These are phyloP conservation scores for Triangularia setosa DNA, from an alignment of 2,329 filamentous ascomycete genomes.

Conservation along the genomic window DNA sequence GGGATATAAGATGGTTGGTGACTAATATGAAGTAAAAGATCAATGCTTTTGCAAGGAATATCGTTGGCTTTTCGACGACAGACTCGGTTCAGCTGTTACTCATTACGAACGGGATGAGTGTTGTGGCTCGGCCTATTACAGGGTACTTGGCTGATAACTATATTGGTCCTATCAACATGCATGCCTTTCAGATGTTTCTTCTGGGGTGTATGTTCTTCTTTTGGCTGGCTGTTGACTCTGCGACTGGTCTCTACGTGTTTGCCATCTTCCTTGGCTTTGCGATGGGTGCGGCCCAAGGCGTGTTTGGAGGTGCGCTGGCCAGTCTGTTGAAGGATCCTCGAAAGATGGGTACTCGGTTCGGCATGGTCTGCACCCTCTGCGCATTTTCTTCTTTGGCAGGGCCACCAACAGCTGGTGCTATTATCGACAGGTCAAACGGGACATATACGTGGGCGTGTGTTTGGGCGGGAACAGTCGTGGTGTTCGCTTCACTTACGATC, in stretches of 20 bases:
- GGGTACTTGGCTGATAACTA: slow-evolving; percentile 52
- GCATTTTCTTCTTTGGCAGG: slow-evolving; percentile 43
- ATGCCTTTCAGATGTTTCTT: slow-evolving; percentile 48
- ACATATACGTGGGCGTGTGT: slow-evolving; percentile 43
- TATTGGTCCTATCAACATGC: slow-evolving; percentile 52
- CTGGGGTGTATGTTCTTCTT: slow-evolving; percentile 46
- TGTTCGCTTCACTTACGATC: slow-evolving; percentile 32
- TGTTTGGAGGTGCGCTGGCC: slow-evolving; percentile 39
- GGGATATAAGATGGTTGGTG: background rate
- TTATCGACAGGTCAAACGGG: slow-evolving; percentile 40
- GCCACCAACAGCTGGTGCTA: slow-evolving; percentile 42
- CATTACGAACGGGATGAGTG: slow-evolving; percentile 55
- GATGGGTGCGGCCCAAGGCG: slow-evolving; percentile 40
- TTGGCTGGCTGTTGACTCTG: slow-evolving; percentile 49
- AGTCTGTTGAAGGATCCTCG: slow-evolving; percentile 40
- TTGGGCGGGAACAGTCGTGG: slow-evolving; percentile 42
- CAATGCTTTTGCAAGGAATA: slow-evolving; percentile 42
- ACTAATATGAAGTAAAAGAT: slow-evolving; percentile 32
- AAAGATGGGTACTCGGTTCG: slow-evolving; percentile 44
- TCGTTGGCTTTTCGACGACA: slow-evolving; percentile 43
- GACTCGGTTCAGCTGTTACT: slow-evolving; percentile 56
- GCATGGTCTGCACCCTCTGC: slow-evolving; percentile 42
- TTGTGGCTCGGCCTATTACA: slow-evolving; percentile 52
- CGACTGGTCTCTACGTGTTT: slow-evolving; percentile 32
- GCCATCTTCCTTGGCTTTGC: slow-evolving; percentile 42